Base-by-base conservation (phyloP, 2,329 filamentous ascomycete genomes). In the Botrytis aclada region DNA sequence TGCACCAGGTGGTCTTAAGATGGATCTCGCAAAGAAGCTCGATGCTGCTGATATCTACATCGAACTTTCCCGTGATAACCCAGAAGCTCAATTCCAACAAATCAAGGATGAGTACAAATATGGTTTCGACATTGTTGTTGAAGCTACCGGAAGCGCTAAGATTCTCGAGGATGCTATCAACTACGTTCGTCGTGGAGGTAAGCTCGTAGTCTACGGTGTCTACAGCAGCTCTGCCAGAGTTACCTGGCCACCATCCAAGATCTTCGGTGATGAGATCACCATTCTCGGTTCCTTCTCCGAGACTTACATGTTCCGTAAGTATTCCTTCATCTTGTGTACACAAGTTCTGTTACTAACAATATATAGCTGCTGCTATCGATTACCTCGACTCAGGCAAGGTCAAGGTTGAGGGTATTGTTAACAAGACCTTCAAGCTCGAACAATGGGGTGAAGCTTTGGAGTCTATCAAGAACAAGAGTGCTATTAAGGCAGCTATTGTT, bases 251-350 rank as follows among this genome's bases (percentile, higher is more conserved):
- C 91, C 91, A n/a, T 85, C 87, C 80, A 91, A 91, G 84, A 93
- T 94, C 78, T 93, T 83, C 77, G 84, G 84, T 60, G 84, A 87
- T 75, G 91, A 93, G 81, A 91, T 93, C 77, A 92, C 90, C 76
- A 92, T 93, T 77, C 83, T 93, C 71, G 90, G 91, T 39, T 91
- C 88, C 70, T 93, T 93, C 83, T 92, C 89, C 65, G 90, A 93
- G 82, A 91, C 89, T 37, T 91, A 89, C 83, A 92, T 91, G 86
- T 92, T 92, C 85, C 90, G 83, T 85, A 82, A 79, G 83, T 82
- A 37, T 43, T 56, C 32, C 12, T 32, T 22, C 4, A 43, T 62
- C 22, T 29, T 12, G 14, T 39, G 22, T 32, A 32, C 9, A 18
- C 12, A 56, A 25, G 20, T 32, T 16, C 18, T 41, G 10, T 69